Evolutionary conservation across 805 yeast genomes (phyloP), one percentile per base, ranked within the genome.

Genomic region (Scheffersomyces ergatensis): DNA sequence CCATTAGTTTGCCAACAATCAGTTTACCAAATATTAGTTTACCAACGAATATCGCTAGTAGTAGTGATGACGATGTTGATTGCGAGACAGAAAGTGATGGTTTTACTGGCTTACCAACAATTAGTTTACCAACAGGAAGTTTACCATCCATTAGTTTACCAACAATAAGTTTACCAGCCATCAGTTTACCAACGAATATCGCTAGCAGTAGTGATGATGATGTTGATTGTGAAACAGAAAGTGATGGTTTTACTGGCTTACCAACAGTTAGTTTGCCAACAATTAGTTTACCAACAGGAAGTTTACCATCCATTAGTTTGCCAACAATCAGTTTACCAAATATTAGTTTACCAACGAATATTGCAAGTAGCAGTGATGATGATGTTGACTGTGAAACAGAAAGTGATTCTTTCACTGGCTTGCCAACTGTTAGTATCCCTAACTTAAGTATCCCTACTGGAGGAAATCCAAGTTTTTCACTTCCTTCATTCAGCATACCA

Each of bases 21-120:
- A 20, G 23, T 14, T 34, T 17, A 20, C 33, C 29, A 25, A 13
- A 14, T 9, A 9, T 25, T 9, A 25, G 29, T 25, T 5, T 9
- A 11, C 29, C 29, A 25, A 25, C 29, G 6, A 23, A 11, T 23
- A 7, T 23, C 6, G 11, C n/a, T 21, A n/a, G n/a, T n/a, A 38
- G 36, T 20, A 45, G 32, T 24, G 52, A 47, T 31, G 55, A 49
- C 19, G 58, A 54, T 25, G 48, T 39, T 15, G 52, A 51, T 33
- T 46, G 51, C 34, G 46, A 42, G 7, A 50, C 46, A 11, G 55
- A 50, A 42, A 33, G 38, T 19, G 43, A 35, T 21, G 9, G 9
- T 7, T 21, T 21, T 21, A 19, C 14, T 4, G 20, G 33, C 14
- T 21, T 21, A 21, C 24, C 24, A 21, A 21, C 9, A 6, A 7